A percentile compares a stretch with the other conserved stretches of the same genome.
phyloP scores from a whole-genome alignment of 2,329 filamentous ascomycete species.

The Coniella vitis region DNA sequence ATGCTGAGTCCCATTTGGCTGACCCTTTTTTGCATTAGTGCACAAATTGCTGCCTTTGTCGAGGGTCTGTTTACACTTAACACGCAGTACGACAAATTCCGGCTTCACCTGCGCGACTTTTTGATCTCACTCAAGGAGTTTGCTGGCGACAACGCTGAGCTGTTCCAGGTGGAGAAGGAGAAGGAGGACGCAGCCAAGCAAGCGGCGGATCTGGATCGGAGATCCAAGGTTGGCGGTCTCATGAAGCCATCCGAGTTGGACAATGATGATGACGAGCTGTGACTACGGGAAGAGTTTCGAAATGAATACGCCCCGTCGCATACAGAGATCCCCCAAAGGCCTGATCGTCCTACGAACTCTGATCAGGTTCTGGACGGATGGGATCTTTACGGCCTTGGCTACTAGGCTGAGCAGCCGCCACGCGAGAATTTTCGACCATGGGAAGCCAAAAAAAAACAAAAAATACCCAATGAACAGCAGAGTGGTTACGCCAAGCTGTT shows the following conservation, averaged over 20 bases:
- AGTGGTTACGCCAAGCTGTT: constrained; percentile 1
- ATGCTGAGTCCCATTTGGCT: neutral
- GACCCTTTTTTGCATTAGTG: constrained; percentile 40
- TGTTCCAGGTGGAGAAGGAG: constrained; percentile 92
- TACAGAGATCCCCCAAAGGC: constrained; percentile 22
- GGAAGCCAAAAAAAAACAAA: neutral
- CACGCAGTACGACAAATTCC: constrained; percentile 88
- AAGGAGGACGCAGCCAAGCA: constrained; percentile 81
- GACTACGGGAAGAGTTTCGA: constrained; percentile 67
- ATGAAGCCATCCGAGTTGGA: constrained; percentile 97
- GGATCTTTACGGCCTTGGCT: constrained; percentile 30
- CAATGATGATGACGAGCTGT: constrained; percentile 78
- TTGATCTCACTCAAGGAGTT: constrained; percentile 97
- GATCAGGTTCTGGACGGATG: constrained; percentile 25
- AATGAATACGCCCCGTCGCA: constrained; percentile 47
- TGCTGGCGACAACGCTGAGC: constrained; percentile 86
- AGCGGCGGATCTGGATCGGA: constrained; percentile 81
- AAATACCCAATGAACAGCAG: constrained; percentile 2
- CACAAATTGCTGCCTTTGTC: constrained; percentile 85
- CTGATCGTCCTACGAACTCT: constrained; percentile 7
- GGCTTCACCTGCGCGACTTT: constrained; percentile 92
- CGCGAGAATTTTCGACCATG: neutral
- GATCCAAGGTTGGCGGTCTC: constrained; percentile 90
- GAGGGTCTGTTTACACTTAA: constrained; percentile 84
- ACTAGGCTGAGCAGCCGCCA: constrained; percentile 2